Conservation (phyloP, 306 rosid genomes). For the Cucumis cinereus region DNA sequence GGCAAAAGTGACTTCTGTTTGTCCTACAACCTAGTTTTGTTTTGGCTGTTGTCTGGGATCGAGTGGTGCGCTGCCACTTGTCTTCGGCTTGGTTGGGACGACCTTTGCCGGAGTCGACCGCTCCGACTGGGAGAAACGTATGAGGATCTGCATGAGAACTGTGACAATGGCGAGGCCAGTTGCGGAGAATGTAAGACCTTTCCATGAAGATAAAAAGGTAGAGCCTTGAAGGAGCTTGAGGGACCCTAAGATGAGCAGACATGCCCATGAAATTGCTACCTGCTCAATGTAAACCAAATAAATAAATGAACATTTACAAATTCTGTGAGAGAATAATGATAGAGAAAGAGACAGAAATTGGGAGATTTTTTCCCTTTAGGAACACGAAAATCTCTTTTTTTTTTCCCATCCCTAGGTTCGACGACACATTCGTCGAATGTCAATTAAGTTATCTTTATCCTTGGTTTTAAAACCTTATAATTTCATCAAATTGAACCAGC, state of each 20-base stretch:
- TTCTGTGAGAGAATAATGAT: not conserved
- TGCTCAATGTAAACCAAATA: constrained; percentile 11
- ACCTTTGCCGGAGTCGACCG: constrained; percentile 69
- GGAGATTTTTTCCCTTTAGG: not conserved
- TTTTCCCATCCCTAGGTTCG: no score
- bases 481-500: not conserved
- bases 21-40: constrained; percentile 3
- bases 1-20: not conserved
- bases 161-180: constrained; percentile 48
- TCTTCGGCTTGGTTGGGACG: constrained; percentile 21
- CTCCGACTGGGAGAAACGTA: constrained; percentile 78
- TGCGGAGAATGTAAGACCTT: constrained; percentile 63
- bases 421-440: no score
- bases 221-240: constrained; percentile 62
- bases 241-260: constrained; percentile 42
- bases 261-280: constrained; percentile 67
- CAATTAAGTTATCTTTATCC: not conserved
- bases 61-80: not conserved
- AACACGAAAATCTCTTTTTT: no score
- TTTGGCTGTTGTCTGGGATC: not conserved
- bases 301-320: not conserved
- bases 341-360: not conserved
- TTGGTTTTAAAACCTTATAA: not conserved
- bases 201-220: constrained; percentile 62
- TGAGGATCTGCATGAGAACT: constrained; percentile 67